Evolutionary conservation across 176 grass and related monocot species (phyloP), one percentile per base, ranked within the genome.

Genomic region (Eremochloa ophiuroides): DNA sequence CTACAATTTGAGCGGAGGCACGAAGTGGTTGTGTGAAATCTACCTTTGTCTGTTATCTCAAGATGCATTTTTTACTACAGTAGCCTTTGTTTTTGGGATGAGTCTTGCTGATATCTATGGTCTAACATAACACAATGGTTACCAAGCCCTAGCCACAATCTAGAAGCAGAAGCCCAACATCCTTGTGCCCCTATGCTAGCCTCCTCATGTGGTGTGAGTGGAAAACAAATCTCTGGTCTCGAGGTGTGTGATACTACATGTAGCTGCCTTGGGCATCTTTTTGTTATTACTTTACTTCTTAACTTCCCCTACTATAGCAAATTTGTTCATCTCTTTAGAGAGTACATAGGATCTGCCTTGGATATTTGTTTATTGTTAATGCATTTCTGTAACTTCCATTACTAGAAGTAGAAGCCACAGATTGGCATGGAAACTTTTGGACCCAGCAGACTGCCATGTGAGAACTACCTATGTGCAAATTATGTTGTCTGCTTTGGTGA

Each of bases 401-500:
- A 9, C 41, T 71, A 71, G 69, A 71, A 47, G 10, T 68, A 68
- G 41, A 27, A 11, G 40, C 69, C 42, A 72, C 42, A 30, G 40
- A 1, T 1, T 42, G 66, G 13, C 11, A 43, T 27, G 38, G 0
- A 11, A 42, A 43, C 39, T 70, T 43, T 9, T 41, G 25, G 39
- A n/a, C 39, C 39, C 22, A 8, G 38, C 39, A 17, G n/a, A 26
- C 6, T 12, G 38, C 67, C 68, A 44, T 71, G 15, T 14, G 0
- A 44, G 0, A 44, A 3, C 23, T 44, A 71, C 15, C 39, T 71
- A 71, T 77, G 41, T 80, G 31, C 29, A 20, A 29, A 80, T 83
- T 83, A 16, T 66, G 37, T 82, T 75, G 3, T 72, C 51, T 79
- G 12, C 66, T 7, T 35, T 87, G 71, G 58, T 82, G 30, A 79